Evolutionary conservation across 2,329 filamentous ascomycete genomes (phyloP), one percentile per base, ranked within the genome.

Genomic region (Phialocephala sp.): DNA sequence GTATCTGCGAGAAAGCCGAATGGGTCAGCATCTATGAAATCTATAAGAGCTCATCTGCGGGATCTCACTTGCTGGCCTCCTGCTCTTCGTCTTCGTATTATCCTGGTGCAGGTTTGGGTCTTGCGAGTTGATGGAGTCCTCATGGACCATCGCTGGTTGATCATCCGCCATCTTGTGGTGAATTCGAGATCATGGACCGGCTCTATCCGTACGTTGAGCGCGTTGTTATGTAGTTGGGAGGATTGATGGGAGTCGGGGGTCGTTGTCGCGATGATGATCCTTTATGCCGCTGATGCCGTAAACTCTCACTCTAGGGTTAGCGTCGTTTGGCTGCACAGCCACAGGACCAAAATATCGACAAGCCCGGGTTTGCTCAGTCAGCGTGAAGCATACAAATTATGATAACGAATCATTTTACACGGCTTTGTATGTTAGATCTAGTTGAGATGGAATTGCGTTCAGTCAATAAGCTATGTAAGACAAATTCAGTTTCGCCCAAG

Each of bases 81-180:
- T 89, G 85, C 88, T 96, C 88, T 97, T 97, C 80, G 90, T 87
- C 84, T 94, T 95, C 81, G 89, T 95, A 85, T 85, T 75, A 70
- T 80, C 76, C 74, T n/a, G 3, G n/a, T 85, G 82, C 72, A 78
- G 77, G 72, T 80, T 77, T 64, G 82, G 82, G 71, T 88, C 85
- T 72, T 84, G 81, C 45, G 84, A 85, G 66, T 80, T 77, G 72
- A 87, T 83, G 57, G 85, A 87, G 77, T 86, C 84, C 54, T 73
- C 72, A 55, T 74, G 74, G 36, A 66, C 68, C 65, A 74, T 66
- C 27, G 60, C 63, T 22, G 70, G 69, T 71, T 69, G 68, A 68
- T 67, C 59, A 59, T 75, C 71, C 66, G 75, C 66, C 75, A 77
- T 77, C 59, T 64, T 73, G 67, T 60, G 60, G 37, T 8, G 32